Evolutionary conservation across 192 early-diverging fungal genomes (phyloP).

Genomic region (Backusella tuberculispora): DNA sequence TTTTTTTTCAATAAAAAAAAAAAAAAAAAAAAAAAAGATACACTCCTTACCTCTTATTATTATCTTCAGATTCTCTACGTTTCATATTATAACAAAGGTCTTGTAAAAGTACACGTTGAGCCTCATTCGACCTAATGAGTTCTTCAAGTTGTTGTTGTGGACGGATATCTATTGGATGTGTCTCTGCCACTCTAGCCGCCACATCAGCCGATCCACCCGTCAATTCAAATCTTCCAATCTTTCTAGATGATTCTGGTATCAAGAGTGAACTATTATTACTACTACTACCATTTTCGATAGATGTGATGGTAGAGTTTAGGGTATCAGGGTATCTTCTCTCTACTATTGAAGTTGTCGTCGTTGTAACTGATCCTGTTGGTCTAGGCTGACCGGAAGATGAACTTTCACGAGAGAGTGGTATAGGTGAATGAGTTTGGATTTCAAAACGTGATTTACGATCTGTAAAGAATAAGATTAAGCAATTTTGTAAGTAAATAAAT

Average conservation of each 20-base stretch:
- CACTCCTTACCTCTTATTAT: no score
- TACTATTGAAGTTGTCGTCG: neutral
- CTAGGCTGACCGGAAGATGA: constrained; percentile 29
- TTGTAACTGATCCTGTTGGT: neutral
- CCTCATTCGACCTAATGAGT: constrained; percentile 28
- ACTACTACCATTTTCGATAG: neutral
- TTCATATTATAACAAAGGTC: constrained; percentile 24
- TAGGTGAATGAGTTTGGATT: constrained; percentile 18
- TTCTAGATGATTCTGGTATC: constrained; percentile 28
- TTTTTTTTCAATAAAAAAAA: no score
- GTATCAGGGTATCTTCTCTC: constrained; percentile 15
- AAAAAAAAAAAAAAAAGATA: neutral
- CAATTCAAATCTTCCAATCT: constrained; percentile 41
- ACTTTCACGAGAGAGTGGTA: constrained; percentile 31
- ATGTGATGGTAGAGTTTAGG: neutral
- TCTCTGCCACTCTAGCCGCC: neutral
- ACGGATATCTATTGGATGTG: neutral
- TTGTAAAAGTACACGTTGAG: constrained; percentile 26
- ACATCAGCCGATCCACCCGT: constrained; percentile 20
- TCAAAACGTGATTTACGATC: constrained; percentile 48
- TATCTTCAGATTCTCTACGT: constrained; percentile 9
- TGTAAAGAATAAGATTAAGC: neutral
- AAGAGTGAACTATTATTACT: neutral
- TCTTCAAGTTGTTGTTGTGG: constrained; percentile 28
- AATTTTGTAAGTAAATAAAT: neutral